A percentile compares a stretch with the other conserved stretches of the same genome.
These are phyloP conservation scores for Plantago major DNA, from an alignment of 257 asterid species.

Conservation along the genomic window DNA sequence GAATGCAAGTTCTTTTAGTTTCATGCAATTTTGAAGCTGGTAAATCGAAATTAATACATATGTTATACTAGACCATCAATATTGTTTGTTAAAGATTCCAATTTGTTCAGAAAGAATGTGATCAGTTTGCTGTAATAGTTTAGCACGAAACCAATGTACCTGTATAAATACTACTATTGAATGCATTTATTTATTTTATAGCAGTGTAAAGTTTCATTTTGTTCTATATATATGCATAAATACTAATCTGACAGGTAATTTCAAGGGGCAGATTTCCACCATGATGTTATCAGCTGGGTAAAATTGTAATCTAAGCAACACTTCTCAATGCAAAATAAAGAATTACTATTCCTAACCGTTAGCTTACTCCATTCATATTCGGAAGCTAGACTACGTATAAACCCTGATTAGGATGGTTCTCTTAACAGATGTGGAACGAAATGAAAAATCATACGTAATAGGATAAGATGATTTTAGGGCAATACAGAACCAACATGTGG, in stretches of 20 bases:
- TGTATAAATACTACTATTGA: not conserved
- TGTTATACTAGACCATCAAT: conserved; percentile 22
- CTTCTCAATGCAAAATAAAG: too few species aligned
- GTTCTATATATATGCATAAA: not conserved
- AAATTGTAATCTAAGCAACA: too few species aligned
- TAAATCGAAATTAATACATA: conserved; percentile 19
- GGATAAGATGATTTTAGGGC: too few species aligned
- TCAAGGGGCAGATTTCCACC: too few species aligned
- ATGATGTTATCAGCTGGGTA: too few species aligned
- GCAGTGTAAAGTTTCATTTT: not conserved
- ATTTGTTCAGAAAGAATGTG: conserved; percentile 20
- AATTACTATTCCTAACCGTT: too few species aligned
- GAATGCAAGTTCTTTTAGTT: conserved; percentile 16
- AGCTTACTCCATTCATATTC: too few species aligned
- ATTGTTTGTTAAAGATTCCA: conserved; percentile 22
- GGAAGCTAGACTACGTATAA: too few species aligned
- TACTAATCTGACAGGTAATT: too few species aligned
- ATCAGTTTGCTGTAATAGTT: not conserved
- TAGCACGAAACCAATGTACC: not conserved
- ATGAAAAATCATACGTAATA: too few species aligned
- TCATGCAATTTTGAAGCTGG: conserved; percentile 17
- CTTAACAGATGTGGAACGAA: too few species aligned
- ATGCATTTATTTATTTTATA: not conserved
- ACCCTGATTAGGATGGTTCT: too few species aligned
- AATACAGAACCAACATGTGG: not conserved